Conservation (phyloP, 1,284 basidiomycete genomes). For the Prillingera fragicola region DNA sequence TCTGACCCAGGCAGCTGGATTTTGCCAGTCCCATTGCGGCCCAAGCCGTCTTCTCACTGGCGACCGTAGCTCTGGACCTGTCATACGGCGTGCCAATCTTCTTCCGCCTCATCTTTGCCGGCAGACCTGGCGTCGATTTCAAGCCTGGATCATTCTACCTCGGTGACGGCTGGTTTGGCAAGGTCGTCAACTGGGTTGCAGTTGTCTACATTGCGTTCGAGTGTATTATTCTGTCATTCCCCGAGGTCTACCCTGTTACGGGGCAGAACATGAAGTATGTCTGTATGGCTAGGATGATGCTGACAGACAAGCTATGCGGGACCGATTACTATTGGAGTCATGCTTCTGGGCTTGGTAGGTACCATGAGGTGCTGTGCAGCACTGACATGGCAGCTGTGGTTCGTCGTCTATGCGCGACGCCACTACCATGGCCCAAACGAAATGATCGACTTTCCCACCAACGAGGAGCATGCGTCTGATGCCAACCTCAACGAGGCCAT, state of each 20-base stretch:
- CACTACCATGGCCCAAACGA: background rate
- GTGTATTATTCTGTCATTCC: conserved; percentile 34
- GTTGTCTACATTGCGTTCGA: conserved; percentile 28
- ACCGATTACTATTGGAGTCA: background rate
- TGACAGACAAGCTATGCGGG: too few relatives aligned
- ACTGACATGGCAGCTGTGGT: too few relatives aligned
- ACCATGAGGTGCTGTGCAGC: too few relatives aligned
- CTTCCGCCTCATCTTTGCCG: conserved; percentile 30
- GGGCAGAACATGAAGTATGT: conserved; percentile 27
- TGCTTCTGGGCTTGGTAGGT: background rate
- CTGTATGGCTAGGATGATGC: conserved; percentile 22
- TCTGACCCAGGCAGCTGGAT: conserved; percentile 50
- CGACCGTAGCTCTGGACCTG: conserved; percentile 33
- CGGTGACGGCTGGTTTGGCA: conserved; percentile 21
- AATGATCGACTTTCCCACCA: background rate
- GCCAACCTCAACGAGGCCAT: too few relatives aligned
- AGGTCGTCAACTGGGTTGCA: conserved; percentile 34
- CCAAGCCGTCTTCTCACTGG: conserved; percentile 63
- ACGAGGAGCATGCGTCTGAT: conserved; percentile 8
- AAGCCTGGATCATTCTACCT: conserved; percentile 42
- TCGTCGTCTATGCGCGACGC: background rate
- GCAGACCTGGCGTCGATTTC: conserved; percentile 39
- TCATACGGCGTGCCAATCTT: conserved; percentile 40
- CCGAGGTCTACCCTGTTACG: conserved; percentile 21
- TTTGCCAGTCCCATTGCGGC: conserved; percentile 73